Base-by-base conservation (phyloP, 306 rosid species). In the Medicago arabica region DNA sequence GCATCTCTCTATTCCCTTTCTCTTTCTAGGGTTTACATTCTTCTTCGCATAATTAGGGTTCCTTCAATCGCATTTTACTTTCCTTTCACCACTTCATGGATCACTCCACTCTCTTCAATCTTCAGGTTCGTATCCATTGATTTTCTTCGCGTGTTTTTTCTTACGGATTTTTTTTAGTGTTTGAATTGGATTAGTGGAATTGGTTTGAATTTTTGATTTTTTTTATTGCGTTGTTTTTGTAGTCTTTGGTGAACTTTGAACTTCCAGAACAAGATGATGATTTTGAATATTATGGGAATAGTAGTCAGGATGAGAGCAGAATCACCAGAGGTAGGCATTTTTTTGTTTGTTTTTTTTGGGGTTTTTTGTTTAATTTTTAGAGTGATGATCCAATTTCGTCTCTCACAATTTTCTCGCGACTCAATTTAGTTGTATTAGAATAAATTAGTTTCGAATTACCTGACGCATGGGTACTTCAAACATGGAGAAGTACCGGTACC, bases 221-320 rank as follows among this genome's bases (percentile, higher is more conserved):
- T 72, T 28, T 28, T 28, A 75, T 81, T 77, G 77, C 81, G 55
- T 58, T 85, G 77, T 84, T 78, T 76, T 76, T 89, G 90, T 84
- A 95, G 99, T 63, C 99, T 76, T 89, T 96, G 97, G 76, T 92
- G 91, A 96, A 85, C 88, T 96, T 87, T 82, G 98, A 86, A 85
- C 94, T 96, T 82, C 97, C 99, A 72, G 87, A 87, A 76, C 88
- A 89, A 53, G 96, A 88, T 84, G 97, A 90, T 88, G 97, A 82
- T 73, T 92, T 90, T 79, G 92, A 92, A 86, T 92, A 96, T 80
- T 90, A 90, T 81, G 99, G 86, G 40, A 90, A 92, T 85, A 96
- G 98, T 84, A 96, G 98, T 87, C 98, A 92, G 93, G 99, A 92
- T 82, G 99, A 92, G 90, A 96, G 99, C 91, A 90, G 96, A 87